These are phyloP conservation scores for Pythium phragmitis DNA, from an alignment of 352 stramenopile species.

Conservation along the genomic window DNA sequence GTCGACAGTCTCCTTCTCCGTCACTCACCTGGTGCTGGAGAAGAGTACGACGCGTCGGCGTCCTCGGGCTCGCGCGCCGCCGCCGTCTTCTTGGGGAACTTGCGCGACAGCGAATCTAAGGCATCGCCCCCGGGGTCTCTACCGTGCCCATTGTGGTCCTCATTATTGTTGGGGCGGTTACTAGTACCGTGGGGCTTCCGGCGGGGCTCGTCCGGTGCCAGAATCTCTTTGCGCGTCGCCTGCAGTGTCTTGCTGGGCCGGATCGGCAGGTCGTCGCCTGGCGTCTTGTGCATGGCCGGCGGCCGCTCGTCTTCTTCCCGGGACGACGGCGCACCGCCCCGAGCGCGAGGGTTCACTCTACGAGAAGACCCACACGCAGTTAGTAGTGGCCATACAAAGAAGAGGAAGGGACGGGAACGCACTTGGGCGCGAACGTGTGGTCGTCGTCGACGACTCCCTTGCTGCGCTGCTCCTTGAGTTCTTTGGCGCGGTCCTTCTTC, in stretches of 20 bases:
- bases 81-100: slow-evolving; percentile 53
- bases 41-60: slow-evolving; percentile 22
- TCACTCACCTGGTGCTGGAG: slow-evolving; percentile 41
- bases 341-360: slow-evolving; percentile 48
- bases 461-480: slow-evolving; percentile 67
- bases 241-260: slow-evolving; percentile 37
- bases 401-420: not conserved
- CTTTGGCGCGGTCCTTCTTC: slow-evolving; percentile 72
- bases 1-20: slow-evolving; percentile 1
- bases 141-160: slow-evolving; percentile 41
- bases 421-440: slow-evolving; percentile 82
- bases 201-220: slow-evolving; percentile 27
- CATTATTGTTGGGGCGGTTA: slow-evolving; percentile 42
- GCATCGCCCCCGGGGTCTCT: slow-evolving; percentile 38
- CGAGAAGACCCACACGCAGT: not conserved
- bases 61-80: slow-evolving; percentile 23
- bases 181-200: slow-evolving; percentile 22
- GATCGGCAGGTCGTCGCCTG: slow-evolving; percentile 45
- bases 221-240: slow-evolving; percentile 27
- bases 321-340: slow-evolving; percentile 35
- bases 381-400: not conserved
- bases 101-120: slow-evolving; percentile 63
- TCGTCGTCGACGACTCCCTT: slow-evolving; percentile 70
- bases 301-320: slow-evolving; percentile 49
- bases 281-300: slow-evolving; percentile 17